Evolutionary conservation across 2,329 filamentous ascomycete genomes (phyloP).

Genomic region (Gliomastix tumulicola): DNA sequence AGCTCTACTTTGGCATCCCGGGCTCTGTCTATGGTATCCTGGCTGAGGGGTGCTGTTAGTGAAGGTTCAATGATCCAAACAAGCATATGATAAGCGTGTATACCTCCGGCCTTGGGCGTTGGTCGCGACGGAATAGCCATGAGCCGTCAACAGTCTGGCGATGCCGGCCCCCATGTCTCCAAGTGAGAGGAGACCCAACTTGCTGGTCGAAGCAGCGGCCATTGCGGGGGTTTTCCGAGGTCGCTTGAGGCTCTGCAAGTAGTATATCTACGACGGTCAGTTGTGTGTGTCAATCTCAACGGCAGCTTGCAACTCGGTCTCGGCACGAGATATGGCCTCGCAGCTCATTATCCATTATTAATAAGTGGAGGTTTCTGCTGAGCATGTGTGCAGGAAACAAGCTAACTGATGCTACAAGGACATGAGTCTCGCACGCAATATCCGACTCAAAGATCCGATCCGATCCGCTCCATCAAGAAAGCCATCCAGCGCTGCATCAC

Average conservation of each 20-base stretch:
- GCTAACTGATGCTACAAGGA: too few species aligned
- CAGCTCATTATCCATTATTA: too few species aligned
- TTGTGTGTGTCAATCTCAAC: background rate
- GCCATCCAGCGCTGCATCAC: too few species aligned
- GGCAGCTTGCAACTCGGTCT: background rate
- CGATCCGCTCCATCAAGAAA: too few species aligned
- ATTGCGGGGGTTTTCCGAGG: background rate
- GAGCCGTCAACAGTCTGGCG: constrained; percentile 37
- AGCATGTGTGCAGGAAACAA: too few species aligned
- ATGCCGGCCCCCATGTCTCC: constrained; percentile 50
- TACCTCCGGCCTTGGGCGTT: constrained; percentile 41
- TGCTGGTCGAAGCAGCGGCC: constrained; percentile 11
- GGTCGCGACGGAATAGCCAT: constrained; percentile 42
- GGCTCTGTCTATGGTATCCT: constrained; percentile 52
- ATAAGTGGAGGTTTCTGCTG: too few species aligned
- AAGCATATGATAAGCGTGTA: background rate
- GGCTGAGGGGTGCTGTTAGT: constrained; percentile 22
- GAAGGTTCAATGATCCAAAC: background rate
- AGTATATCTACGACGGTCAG: too few species aligned
- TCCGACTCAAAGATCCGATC: too few species aligned
- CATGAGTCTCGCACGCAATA: too few species aligned
- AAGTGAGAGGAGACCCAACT: constrained; percentile 43
- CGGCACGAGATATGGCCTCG: too few species aligned
- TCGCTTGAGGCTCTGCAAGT: too few species aligned
- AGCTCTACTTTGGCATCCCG: constrained; percentile 42